These are phyloP conservation scores for Tolypocladium tundrense DNA, from an alignment of 2,329 filamentous ascomycete genomes.

Conservation along the genomic window DNA sequence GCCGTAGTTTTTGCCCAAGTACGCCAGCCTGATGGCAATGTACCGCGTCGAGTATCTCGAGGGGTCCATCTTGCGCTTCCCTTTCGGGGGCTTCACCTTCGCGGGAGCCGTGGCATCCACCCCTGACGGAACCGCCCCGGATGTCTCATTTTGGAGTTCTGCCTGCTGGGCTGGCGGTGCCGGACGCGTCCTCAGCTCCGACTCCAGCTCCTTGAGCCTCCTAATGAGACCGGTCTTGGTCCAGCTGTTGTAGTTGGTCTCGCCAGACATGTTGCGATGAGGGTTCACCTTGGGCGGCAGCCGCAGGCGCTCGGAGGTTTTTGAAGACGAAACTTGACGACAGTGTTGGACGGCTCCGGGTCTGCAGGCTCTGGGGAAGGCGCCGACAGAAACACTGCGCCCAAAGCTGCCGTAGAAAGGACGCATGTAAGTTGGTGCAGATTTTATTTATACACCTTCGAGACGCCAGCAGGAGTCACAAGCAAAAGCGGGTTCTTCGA, in stretches of 20 bases:
- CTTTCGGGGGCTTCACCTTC: conserved; percentile 25
- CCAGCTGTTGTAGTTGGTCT: conserved; percentile 53
- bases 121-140: neutral
- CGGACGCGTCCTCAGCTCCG: conserved; percentile 44
- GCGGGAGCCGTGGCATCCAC: neutral
- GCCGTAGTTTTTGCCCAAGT: conserved; percentile 83
- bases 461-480: neutral
- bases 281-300: neutral
- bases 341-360: neutral
- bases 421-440: conserved; percentile 14
- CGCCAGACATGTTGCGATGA: conserved; percentile 17
- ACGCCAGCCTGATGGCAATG: conserved; percentile 88
- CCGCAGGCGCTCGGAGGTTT: neutral
- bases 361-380: conserved; percentile 6
- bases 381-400: conserved; percentile 14
- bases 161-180: conserved; percentile 6
- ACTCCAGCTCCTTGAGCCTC: conserved; percentile 58
- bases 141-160: neutral
- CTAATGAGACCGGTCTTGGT: conserved; percentile 57
- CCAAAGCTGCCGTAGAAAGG: conserved; percentile 13
- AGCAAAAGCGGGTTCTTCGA: neutral
- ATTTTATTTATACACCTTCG: neutral
- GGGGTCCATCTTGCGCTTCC: conserved; percentile 57
- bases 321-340: conserved; percentile 5
- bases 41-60: conserved; percentile 72